These are phyloP conservation scores for Cubamyces sp. DNA, from an alignment of 768 basidiomycete species.

Conservation along the genomic window DNA sequence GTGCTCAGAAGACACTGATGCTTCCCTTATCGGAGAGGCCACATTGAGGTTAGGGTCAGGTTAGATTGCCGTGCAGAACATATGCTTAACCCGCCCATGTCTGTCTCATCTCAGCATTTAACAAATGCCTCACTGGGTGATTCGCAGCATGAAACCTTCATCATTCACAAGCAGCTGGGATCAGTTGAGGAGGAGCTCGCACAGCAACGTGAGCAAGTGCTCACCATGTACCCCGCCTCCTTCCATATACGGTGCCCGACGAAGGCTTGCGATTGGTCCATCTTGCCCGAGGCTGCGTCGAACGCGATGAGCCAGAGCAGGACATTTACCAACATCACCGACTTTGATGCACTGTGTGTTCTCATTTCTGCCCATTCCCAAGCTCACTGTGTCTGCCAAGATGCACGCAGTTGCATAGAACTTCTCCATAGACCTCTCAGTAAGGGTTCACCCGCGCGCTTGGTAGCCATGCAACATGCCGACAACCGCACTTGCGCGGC, in stretches of 20 bases:
- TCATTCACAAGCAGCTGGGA: conserved; percentile 2
- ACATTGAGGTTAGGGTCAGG: conserved; percentile 10
- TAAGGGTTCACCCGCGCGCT: neutral
- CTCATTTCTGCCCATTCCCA: neutral
- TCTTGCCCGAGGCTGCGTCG: conserved; percentile 1
- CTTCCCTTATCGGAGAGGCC: neutral
- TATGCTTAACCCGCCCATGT: too few relatives aligned
- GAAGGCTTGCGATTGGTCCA: conserved; percentile 1
- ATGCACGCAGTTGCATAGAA: neutral
- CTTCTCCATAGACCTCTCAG: neutral
- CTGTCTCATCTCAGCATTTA: neutral
- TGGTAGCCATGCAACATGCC: conserved; percentile 15
- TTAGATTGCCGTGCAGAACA: neutral
- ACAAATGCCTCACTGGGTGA: neutral
- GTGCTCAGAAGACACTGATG: neutral
- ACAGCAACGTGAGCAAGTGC: neutral
- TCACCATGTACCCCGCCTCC: neutral
- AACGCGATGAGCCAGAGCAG: neutral
- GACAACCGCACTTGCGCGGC: conserved; percentile 1
- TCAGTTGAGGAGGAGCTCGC: neutral
- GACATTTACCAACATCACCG: neutral
- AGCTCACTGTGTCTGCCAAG: neutral
- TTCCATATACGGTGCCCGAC: neutral
- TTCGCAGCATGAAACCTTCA: neutral
- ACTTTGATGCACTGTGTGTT: neutral